phyloP scores from a whole-genome alignment of 169 alveolate genomes.

The Cryptosporidium baileyi region DNA sequence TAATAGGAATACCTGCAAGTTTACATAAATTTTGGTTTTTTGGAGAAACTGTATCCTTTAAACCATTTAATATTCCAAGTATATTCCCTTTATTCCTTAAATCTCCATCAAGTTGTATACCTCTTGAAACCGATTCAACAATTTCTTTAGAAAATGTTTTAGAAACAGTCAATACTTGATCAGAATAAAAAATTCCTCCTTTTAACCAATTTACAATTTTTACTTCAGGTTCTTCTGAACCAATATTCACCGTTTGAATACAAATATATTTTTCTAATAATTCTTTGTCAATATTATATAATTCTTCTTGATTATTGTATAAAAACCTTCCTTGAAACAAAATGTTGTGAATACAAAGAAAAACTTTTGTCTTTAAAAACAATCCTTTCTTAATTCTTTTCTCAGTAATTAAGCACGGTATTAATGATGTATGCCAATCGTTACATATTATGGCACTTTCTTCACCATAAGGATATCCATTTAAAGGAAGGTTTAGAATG shows the following conservation, averaged over 20 bases:
- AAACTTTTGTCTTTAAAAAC: not conserved
- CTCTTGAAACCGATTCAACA: slow-evolving; percentile 15
- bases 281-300: not conserved
- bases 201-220: not conserved
- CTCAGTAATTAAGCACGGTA: slow-evolving; percentile 36
- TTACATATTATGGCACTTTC: slow-evolving; percentile 37
- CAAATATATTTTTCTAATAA: not conserved
- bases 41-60: not conserved
- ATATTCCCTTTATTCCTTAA: not conserved
- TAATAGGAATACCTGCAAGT: not conserved
- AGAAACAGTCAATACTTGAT: slow-evolving; percentile 8
- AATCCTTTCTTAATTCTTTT: not conserved
- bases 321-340: slow-evolving; percentile 71
- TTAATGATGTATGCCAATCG: slow-evolving; percentile 66
- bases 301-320: not conserved
- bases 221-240: not conserved
- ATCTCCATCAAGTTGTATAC: not conserved
- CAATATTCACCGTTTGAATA: not conserved
- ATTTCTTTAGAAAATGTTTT: slow-evolving; percentile 45
- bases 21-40: not conserved
- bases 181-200: not conserved
- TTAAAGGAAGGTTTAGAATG: slow-evolving; percentile 23
- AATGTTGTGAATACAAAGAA: slow-evolving; percentile 59
- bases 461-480: slow-evolving; percentile 35
- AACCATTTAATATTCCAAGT: slow-evolving; percentile 50